Base-by-base conservation (phyloP, 2,329 filamentous ascomycete genomes). In the Cytospora schulzeri region DNA sequence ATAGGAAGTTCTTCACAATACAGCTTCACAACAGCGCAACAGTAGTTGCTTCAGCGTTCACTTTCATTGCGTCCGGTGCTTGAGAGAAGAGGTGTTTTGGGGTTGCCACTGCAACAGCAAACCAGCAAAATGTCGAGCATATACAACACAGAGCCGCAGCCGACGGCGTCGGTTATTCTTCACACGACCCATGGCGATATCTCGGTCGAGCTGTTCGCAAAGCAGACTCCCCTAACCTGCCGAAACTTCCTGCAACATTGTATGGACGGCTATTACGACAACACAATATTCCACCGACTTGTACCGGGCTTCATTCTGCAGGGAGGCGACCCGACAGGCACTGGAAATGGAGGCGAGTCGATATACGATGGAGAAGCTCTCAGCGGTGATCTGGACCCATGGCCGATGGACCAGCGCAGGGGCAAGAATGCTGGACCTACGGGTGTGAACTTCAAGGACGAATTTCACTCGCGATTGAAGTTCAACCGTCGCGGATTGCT, bases 221-320 rank as follows among this genome's bases (percentile, higher is more conserved):
- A 95, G 74, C 95, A 99, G 78, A 91, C 92, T 0, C 95, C 95
- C 11, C 83, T 97, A 67, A 91, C 95, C 29, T 93, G 90, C 74
- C 92, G 94, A 70, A 98, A 97, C 80, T 99, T 99, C 78, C 85
- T 99, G 45, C 95, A 99, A 76, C 90, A 93, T 73, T 95, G 92
- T 74, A 85, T 97, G 70, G 93, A 99, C 75, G 93, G 93, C 70
- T 98, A 98, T 81, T 99, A 98, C 80, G 89, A 92, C 71, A 88
- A 90, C 73, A 97, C 93, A 0, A 89, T 95, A 67, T 99, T 99
- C 79, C 95, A 99, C 79, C 91, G 95, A 28, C 83, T 98, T 7
- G 89, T 97, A 0, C 92, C 93, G 0, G 91, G 91, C 59, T 99
- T 99, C 76, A 91, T 99, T 68, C 80, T 98, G 14, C 95, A 99